A percentile compares a stretch with the other conserved stretches of the same genome.
Evolutionary conservation across 371 early-diverging fungal genomes (phyloP).

Genomic region (Mortierella sp.): DNA sequence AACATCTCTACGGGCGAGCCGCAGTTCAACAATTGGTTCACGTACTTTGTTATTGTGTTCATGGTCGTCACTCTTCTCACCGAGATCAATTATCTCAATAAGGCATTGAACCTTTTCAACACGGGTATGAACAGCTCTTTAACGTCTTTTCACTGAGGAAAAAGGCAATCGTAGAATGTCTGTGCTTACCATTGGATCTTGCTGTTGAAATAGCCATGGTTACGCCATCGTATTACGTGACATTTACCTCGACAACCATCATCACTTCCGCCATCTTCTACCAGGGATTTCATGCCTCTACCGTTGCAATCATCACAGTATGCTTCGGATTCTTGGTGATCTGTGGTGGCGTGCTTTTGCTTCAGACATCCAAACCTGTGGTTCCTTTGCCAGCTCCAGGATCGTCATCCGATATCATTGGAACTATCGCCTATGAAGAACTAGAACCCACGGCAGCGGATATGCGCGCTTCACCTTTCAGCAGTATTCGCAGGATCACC

Average conservation of each 20-base stretch:
- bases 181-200: not conserved
- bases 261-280: slow-evolving; percentile 89
- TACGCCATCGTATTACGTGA: slow-evolving; percentile 94
- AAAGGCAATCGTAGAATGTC: not conserved
- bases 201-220: slow-evolving; percentile 71
- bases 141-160: not conserved
- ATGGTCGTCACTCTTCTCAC: slow-evolving; percentile 85
- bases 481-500: slow-evolving; percentile 43
- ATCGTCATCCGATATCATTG: slow-evolving; percentile 20
- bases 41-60: slow-evolving; percentile 82
- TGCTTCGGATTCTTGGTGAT: slow-evolving; percentile 91
- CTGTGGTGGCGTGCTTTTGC: slow-evolving; percentile 61
- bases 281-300: slow-evolving; percentile 84
- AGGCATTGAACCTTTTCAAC: slow-evolving; percentile 93
- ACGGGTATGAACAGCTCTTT: slow-evolving; percentile 58
- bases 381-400: slow-evolving; percentile 38
- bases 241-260: slow-evolving; percentile 94
- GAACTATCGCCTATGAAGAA: slow-evolving; percentile 38
- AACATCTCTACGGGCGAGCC: slow-evolving; percentile 84
- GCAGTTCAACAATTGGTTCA: slow-evolving; percentile 88
- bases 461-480: slow-evolving; percentile 52
- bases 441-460: slow-evolving; percentile 46
- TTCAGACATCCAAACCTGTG: slow-evolving; percentile 55
- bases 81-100: slow-evolving; percentile 97
- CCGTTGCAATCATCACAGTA: slow-evolving; percentile 83